phyloP scores from a whole-genome alignment of 1,284 basidiomycete genomes.

The Melanopsichium pennsylvanicum region DNA sequence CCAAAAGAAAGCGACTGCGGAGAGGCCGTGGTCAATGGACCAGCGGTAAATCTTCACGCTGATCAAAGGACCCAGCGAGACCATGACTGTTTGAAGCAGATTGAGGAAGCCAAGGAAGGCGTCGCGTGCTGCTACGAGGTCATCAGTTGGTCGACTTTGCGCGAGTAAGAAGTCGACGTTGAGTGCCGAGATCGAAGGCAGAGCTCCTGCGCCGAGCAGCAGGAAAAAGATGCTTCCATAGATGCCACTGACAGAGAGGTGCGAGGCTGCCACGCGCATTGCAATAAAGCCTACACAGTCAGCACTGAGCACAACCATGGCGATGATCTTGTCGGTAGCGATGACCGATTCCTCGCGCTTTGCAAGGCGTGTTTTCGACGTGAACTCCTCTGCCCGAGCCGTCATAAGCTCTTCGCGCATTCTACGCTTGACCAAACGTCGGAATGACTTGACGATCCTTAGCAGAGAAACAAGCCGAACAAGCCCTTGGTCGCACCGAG shows the following conservation, averaged over 20 bases:
- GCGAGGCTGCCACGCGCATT: conserved; percentile 25
- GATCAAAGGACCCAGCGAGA: conserved; percentile 16
- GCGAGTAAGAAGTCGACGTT: conserved; percentile 37
- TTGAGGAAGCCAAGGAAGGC: conserved; percentile 32
- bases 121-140: conserved; percentile 29
- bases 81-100: conserved; percentile 9
- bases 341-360: conserved; percentile 32
- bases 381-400: background rate
- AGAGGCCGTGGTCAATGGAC: conserved; percentile 21
- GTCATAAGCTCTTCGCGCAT: conserved; percentile 18
- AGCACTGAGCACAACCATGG: conserved; percentile 9
- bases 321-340: conserved; percentile 24
- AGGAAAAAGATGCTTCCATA: conserved; percentile 19
- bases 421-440: conserved; percentile 11
- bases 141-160: conserved; percentile 20
- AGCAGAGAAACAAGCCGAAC: conserved; percentile 18
- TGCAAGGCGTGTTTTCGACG: background rate
- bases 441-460: conserved; percentile 12
- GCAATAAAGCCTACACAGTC: conserved; percentile 17
- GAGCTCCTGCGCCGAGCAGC: conserved; percentile 11
- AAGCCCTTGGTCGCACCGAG: conserved; percentile 20
- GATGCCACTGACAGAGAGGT: conserved; percentile 11
- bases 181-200: conserved; percentile 28
- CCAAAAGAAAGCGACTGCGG: conserved; percentile 23
- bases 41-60: conserved; percentile 32